These are phyloP conservation scores for Gracilaria domingensis DNA, from an alignment of 23 red algal species.

Conservation along the genomic window DNA sequence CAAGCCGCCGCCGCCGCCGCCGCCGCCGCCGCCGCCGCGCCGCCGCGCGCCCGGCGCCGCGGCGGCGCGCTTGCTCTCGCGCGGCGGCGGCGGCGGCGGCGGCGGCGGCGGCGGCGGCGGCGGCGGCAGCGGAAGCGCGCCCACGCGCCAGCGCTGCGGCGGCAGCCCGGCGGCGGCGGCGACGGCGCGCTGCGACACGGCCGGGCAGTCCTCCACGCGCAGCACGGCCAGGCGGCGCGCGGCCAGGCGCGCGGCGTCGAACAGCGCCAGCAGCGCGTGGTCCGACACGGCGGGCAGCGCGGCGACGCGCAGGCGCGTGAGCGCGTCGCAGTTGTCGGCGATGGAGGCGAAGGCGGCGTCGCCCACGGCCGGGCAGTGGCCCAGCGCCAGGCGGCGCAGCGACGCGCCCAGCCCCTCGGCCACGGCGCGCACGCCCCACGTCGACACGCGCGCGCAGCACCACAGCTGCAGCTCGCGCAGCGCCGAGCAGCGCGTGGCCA, in stretches of 20 bases:
- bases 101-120: too few relatives aligned
- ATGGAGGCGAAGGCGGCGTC: conserved; percentile 25
- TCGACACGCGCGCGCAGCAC: not conserved
- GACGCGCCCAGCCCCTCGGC: conserved; percentile 39
- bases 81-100: too few relatives aligned
- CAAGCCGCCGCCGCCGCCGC: not conserved
- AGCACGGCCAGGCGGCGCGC: not conserved
- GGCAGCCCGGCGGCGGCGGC: conserved; percentile 20
- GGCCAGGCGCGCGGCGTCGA: conserved; percentile 8
- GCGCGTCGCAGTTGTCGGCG: conserved; percentile 38
- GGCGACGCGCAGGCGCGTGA: not conserved
- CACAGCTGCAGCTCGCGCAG: not conserved
- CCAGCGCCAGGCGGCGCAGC: not conserved
- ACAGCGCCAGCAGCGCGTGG: conserved; percentile 20
- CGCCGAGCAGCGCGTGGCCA: not conserved
- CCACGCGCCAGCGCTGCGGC: too few relatives aligned
- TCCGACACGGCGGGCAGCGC: conserved; percentile 3
- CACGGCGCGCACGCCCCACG: conserved; percentile 26
- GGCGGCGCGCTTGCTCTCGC: too few relatives aligned
- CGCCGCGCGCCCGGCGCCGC: too few relatives aligned
- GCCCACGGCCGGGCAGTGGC: not conserved
- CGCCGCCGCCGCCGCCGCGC: not conserved
- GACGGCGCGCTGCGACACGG: conserved; percentile 9
- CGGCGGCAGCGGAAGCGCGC: too few relatives aligned
- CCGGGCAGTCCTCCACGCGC: not conserved